Base-by-base conservation (phyloP, 805 yeast species). In the Ogataea nakhonphanomensis region DNA sequence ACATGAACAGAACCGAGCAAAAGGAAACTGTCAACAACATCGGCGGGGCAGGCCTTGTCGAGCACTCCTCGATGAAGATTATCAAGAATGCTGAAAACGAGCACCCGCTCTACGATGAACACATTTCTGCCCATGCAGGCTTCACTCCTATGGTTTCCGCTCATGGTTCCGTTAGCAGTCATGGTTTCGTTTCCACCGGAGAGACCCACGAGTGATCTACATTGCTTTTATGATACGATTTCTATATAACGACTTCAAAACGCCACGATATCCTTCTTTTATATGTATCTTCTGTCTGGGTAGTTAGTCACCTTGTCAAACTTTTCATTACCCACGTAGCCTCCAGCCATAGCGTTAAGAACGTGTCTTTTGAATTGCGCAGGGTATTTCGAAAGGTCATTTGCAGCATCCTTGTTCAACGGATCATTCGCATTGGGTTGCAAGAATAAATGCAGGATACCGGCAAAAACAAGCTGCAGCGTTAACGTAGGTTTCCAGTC, bases 401-500 rank as follows among this genome's bases (percentile, higher is more conserved):
- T 74, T 3, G 95, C 96, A 2, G 95, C 95, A n/a, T 76, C 84
- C 56, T 89, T 87, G 61, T 93, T 93, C 52, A 91, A 72, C 3
- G 98, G 98, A 59, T 91, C 98, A 46, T 79, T 81, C 1, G 95
- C 83, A 58, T 88, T 91, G 7, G 97, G 96, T 51, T 91, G 97
- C 39, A 87, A 65, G 52, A 91, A 89, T 45, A 91, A 70, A 57
- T 83, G 89, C 54, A 89, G 76, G 39, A 91, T 70, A 0, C 99
- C 98, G 28, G 90, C 81, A 41, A 90, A 71, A 7, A 91, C 80
- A 5, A 90, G 73, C 57, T 84, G 87, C 55, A 91, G 66, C 43
- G 84, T 85, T 50, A 91, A 69, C 0, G 89, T 95, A 0, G 99
- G 98, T 22, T 89, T 80, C 99, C 99, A 91, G 60, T 91, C 98